Evolutionary conservation across 331 rosid species (phyloP), one percentile per base, ranked within the genome.

Genomic region (Rosa hybrid): DNA sequence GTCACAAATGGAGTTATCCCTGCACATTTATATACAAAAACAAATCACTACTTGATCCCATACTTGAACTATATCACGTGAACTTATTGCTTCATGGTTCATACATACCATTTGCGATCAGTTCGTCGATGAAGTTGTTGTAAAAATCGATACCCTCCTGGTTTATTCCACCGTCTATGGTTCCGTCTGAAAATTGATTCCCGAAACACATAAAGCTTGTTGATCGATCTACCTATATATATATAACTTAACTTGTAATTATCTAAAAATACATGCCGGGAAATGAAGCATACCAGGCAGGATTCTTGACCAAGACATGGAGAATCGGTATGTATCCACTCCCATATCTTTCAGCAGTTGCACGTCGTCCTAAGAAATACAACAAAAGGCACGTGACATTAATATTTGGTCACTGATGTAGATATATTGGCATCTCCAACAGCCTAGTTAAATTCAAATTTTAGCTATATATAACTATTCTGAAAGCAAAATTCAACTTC

Each of bases 1-100:
- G 77, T 73, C 45, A 73, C 77, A 73, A 73, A 73, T 16, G 77
- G 77, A 51, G 63, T 49, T 8, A 73, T 73, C 25, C 63, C 77
- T 51, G 48, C 25, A 30, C 69, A 23, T n/a, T 18, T 2, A 59
- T 23, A 21, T 59, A 59, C 34, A 59, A 59, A 10, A 9, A 1
- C 23, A 56, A n/a, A 20, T 56, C 62, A 53, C 2, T 18, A 53
- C 4, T 6, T 57, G 30, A n/a, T 21, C 30, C 64, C 30, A 57
- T 57, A 18, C n/a, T 1, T 54, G 18, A 17, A 8, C 23, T 17
- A 17, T 13, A 53, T 53, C 8, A 16, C 20, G 17, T 10, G 60
- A 72, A 25, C 30, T 3, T 16, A 51, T 71, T 42, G 45, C 11
- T 73, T 27, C 77, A 51, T n/a, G 20, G 21, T 54, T 17, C 21